phyloP scores from a whole-genome alignment of 768 basidiomycete genomes.

The Candolleomyces eurysporus region DNA sequence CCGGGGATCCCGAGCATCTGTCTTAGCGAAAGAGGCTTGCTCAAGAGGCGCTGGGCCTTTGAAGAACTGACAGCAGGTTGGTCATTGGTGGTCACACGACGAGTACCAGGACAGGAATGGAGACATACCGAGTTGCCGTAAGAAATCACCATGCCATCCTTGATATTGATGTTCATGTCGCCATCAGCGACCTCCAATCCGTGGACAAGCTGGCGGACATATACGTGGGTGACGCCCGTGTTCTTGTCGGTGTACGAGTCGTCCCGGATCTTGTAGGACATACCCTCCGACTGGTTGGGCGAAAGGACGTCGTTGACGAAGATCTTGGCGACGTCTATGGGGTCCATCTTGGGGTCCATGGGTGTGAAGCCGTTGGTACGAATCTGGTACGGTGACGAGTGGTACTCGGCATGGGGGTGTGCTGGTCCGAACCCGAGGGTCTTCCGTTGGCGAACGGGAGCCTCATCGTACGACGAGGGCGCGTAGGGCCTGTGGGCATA shows the following conservation, averaged over 20 bases:
- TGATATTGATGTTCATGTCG: conserved; percentile 92
- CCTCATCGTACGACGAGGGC: conserved; percentile 23
- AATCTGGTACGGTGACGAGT: conserved; percentile 47
- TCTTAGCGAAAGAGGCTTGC: conserved; percentile 27
- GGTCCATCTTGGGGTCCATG: conserved; percentile 40
- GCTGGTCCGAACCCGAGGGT: conserved; percentile 86
- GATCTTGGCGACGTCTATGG: conserved; percentile 57
- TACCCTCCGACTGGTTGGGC: conserved; percentile 31
- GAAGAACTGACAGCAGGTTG: conserved; percentile 58
- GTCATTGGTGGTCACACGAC: conserved; percentile 7
- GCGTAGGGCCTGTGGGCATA: conserved; percentile 40
- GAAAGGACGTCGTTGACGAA: conserved; percentile 55
- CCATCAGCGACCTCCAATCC: conserved; percentile 89
- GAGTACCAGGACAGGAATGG: not conserved
- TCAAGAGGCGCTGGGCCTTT: conserved; percentile 50
- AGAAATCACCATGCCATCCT: conserved; percentile 78
- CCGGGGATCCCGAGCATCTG: conserved; percentile 27
- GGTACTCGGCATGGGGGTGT: conserved; percentile 70
- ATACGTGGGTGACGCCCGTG: conserved; percentile 88
- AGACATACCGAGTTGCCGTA: conserved; percentile 81
- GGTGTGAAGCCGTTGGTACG: conserved; percentile 40
- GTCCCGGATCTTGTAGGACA: conserved; percentile 60
- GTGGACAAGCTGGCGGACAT: conserved; percentile 79
- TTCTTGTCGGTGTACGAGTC: conserved; percentile 86
- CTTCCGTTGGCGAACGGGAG: conserved; percentile 66